Percentiles rank a stretch among this genome's conserved stretches.
These are phyloP conservation scores for Curvularia verruculosa DNA, from an alignment of 2,329 filamentous ascomycete species.

Conservation along the genomic window DNA sequence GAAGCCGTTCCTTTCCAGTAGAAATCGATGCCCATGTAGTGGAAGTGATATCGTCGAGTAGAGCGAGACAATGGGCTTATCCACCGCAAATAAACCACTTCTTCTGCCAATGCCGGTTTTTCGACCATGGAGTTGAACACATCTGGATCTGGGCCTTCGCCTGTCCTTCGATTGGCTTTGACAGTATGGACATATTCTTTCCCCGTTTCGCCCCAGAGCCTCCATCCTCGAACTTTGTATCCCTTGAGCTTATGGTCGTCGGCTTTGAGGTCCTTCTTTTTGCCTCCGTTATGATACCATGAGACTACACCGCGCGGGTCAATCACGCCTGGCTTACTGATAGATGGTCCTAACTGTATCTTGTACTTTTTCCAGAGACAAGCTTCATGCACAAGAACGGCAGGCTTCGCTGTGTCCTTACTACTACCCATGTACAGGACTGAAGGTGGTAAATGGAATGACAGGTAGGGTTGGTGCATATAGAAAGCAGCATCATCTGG, in stretches of 20 bases:
- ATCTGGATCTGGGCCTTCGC: slow-evolving; percentile 23
- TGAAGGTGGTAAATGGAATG: slow-evolving; percentile 38
- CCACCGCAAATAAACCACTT: slow-evolving; percentile 37
- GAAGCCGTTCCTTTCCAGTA: slow-evolving; percentile 45
- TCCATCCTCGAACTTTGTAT: slow-evolving; percentile 39
- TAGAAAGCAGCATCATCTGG: slow-evolving; percentile 30
- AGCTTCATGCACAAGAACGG: slow-evolving; percentile 33
- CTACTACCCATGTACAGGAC: slow-evolving; percentile 33
- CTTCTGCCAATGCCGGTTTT: slow-evolving; percentile 21
- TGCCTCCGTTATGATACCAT: slow-evolving; percentile 29
- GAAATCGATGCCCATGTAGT: slow-evolving; percentile 37
- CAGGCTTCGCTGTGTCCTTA: slow-evolving; percentile 19
- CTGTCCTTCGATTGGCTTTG: slow-evolving; percentile 22
- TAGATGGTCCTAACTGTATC: slow-evolving; percentile 35
- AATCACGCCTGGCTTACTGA: slow-evolving; percentile 29
- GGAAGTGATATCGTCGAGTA: slow-evolving; percentile 40
- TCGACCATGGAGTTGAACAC: not conserved
- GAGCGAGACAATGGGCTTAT: slow-evolving; percentile 30
- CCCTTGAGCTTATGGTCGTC: slow-evolving; percentile 29
- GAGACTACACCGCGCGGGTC: slow-evolving; percentile 40
- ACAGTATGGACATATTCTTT: slow-evolving; percentile 35
- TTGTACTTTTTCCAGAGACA: slow-evolving; percentile 40
- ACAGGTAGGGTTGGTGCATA: slow-evolving; percentile 39
- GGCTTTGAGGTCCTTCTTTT: slow-evolving; percentile 15
- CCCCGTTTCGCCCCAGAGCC: slow-evolving; percentile 43